Conservation (phyloP, 495 filamentous ascomycete genomes). For the Friedmanniomyces endolithicus region DNA sequence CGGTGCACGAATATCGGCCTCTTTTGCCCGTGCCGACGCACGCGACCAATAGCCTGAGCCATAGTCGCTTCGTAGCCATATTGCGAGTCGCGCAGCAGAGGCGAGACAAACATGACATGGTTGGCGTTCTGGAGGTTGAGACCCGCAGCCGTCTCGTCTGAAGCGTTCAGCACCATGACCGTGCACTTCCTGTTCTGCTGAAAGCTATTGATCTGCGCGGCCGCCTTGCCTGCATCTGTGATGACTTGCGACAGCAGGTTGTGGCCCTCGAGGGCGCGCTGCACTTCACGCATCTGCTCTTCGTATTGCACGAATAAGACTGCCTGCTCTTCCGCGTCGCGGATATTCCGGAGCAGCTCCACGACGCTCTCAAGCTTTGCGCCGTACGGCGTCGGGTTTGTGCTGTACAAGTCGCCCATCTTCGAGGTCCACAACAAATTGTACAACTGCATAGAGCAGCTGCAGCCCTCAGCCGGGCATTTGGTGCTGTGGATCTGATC, state of each 20-base stretch:
- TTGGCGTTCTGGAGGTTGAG: slow-evolving; percentile 63
- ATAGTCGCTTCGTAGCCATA: slow-evolving; percentile 47
- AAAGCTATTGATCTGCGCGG: slow-evolving; percentile 35
- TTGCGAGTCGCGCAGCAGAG: slow-evolving; percentile 42
- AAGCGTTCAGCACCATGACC: slow-evolving; percentile 56
- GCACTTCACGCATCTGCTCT: slow-evolving; percentile 23
- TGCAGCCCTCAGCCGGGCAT: slow-evolving; percentile 29
- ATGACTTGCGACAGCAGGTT: slow-evolving; percentile 28
- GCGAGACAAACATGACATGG: slow-evolving; percentile 63
- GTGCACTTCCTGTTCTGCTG: slow-evolving; percentile 30
- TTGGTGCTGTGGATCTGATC: slow-evolving; percentile 12
- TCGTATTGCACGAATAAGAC: slow-evolving; percentile 32
- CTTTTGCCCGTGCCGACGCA: slow-evolving; percentile 54
- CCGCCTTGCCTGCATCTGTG: slow-evolving; percentile 21
- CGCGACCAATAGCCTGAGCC: slow-evolving; percentile 61
- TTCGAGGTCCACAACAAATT: slow-evolving; percentile 12
- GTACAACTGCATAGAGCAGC: slow-evolving; percentile 19
- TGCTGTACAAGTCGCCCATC: slow-evolving; percentile 8
- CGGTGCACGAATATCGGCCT: slow-evolving; percentile 58
- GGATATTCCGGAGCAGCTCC: slow-evolving; percentile 20
- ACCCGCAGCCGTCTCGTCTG: slow-evolving; percentile 53
- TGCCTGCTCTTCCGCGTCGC: slow-evolving; percentile 25
- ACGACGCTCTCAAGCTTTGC: slow-evolving; percentile 24
- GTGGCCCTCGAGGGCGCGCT: slow-evolving; percentile 25
- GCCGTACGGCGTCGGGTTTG: slow-evolving; percentile 13